Evolutionary conservation across 306 rosid genomes (phyloP), one percentile per base, ranked within the genome.

Genomic region (Prunus campanulata): DNA sequence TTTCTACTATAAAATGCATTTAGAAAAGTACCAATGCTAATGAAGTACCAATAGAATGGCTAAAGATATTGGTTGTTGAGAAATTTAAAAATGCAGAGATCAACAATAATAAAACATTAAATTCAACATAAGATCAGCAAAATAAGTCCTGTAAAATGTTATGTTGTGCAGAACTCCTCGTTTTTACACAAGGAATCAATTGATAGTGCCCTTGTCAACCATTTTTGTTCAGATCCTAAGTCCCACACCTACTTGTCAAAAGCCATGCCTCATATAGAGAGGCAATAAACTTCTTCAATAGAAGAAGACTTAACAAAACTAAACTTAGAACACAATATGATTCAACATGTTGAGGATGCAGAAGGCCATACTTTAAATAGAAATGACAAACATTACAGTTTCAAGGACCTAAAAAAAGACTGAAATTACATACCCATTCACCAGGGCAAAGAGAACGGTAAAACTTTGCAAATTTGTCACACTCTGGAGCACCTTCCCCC

Each of bases 371-470:
- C 19, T 8, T 57, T 24, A 5, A 61, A 61, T 19, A 62, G 2
- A 27, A 74, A 19, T 65, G 49, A 29, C 35, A 44, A 50, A 32
- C 24, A 80, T 11, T 50, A 49, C 35, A 19, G 57, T 51, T 66
- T 63, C 59, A 30, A 65, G 68, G 6, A 39, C 78, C 68, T 30
- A 20, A 8, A 61, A 50, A 51, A 63, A 1, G 7, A 80, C 8
- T 60, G 16, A 71, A 82, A 73, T 79, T 59, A 75, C 92, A 75
- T 90, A 95, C 99, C 99, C 97, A 95, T 92, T 95, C 99, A 61
- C 92, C 96, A 64, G 99, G 99, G 89, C 99, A 95, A 76, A 95
- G 97, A 79, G 99, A 71, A 9, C 97, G 96, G 77, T 92, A 95
- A 79, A 83, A 95, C 78, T 92, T 95, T 0, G 93, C 86, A 76